Evolutionary conservation across 306 rosid genomes (phyloP).

Genomic region (Sicyos edulis): DNA sequence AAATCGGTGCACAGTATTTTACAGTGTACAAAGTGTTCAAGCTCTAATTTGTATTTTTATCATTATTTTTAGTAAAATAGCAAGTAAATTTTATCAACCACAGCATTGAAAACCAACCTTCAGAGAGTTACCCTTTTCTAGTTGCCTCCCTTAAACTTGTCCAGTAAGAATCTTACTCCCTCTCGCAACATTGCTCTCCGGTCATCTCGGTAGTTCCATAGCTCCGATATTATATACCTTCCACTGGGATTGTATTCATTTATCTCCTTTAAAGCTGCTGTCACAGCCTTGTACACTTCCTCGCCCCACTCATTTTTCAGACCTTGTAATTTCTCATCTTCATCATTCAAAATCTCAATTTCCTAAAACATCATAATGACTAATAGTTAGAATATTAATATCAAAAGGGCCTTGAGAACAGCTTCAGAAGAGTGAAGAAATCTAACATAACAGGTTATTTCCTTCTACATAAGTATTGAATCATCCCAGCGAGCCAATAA

Average conservation of each 20-base stretch:
- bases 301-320: constrained; percentile 38
- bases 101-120: constrained; percentile 21
- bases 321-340: constrained; percentile 39
- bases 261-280: constrained; percentile 43
- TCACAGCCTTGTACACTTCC: constrained; percentile 38
- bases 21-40: not conserved
- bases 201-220: constrained; percentile 46
- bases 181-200: constrained; percentile 42
- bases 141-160: constrained; percentile 19
- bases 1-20: not conserved
- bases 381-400: constrained; percentile 6
- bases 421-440: not conserved
- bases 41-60: not conserved
- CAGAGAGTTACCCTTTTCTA: constrained; percentile 11
- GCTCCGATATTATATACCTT: constrained; percentile 41
- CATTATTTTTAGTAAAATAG: not conserved
- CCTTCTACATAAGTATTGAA: constrained; percentile 1
- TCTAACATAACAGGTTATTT: not conserved
- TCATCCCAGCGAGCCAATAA: constrained; percentile 7
- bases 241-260: constrained; percentile 62
- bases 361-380: constrained; percentile 23
- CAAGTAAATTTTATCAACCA: not conserved
- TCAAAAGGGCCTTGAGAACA: not conserved
- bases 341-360: constrained; percentile 35
- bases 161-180: constrained; percentile 24